phyloP scores from a whole-genome alignment of 108 stramenopile genomes.

The Bacterosira constricta region DNA sequence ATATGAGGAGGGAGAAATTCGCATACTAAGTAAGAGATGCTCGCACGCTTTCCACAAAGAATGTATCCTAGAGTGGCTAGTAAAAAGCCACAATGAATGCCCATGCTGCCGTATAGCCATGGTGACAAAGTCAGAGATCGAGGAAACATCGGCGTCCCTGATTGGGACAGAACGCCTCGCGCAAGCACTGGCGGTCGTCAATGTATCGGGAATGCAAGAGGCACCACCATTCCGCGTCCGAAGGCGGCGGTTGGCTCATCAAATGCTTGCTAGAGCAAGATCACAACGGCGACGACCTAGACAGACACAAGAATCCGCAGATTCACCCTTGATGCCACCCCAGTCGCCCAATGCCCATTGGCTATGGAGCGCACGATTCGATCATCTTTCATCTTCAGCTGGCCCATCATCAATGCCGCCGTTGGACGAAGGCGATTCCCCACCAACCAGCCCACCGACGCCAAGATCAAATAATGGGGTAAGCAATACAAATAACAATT shows the following conservation, averaged over 20 bases:
- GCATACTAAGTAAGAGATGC: slow-evolving; percentile 40
- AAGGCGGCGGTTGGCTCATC: background rate
- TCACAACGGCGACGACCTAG: background rate
- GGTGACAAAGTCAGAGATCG: slow-evolving; percentile 45
- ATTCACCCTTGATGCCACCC: no score
- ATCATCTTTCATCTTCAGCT: background rate
- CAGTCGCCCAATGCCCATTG: no score
- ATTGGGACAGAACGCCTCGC: slow-evolving; percentile 37
- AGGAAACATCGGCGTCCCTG: slow-evolving; percentile 39
- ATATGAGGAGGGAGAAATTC: slow-evolving; percentile 41
- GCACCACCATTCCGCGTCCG: background rate
- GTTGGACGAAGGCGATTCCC: background rate
- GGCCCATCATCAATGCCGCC: background rate
- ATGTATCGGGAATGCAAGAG: slow-evolving; percentile 5
- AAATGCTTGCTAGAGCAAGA: background rate
- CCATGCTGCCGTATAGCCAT: slow-evolving; percentile 46
- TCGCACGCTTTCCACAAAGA: slow-evolving; percentile 51
- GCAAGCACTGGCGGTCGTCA: background rate
- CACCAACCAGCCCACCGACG: background rate
- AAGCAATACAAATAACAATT: background rate
- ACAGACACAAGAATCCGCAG: no score
- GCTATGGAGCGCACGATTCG: no score
- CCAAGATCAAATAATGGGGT: background rate
- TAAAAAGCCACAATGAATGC: slow-evolving; percentile 43
- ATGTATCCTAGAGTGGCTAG: slow-evolving; percentile 49